Conservation (phyloP, 352 stramenopile genomes). For the Hyaloperonospora arabidopsidis region DNA sequence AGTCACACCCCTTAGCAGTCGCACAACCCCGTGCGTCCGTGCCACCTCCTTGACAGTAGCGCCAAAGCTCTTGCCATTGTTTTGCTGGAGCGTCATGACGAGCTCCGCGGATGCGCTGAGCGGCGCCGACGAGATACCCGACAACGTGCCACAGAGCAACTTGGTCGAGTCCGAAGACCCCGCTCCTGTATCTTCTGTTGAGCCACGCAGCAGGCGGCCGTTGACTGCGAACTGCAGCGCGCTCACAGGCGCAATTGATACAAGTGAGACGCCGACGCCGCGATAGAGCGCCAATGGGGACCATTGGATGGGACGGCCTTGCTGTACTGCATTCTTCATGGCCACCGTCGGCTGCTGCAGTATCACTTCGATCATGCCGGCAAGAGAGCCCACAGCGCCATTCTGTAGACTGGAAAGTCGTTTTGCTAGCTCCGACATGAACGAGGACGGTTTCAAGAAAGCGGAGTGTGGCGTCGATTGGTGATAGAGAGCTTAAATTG, state of each 20-base stretch:
- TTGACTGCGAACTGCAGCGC: slow-evolving; percentile 78
- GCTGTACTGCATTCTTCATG: slow-evolving; percentile 83
- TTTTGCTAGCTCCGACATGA: slow-evolving; percentile 46
- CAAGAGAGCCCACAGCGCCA: slow-evolving; percentile 64
- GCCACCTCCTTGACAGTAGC: slow-evolving; percentile 54
- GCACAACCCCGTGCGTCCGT: slow-evolving; percentile 32
- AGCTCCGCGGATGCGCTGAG: slow-evolving; percentile 70
- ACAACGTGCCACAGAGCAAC: slow-evolving; percentile 53
- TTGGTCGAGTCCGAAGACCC: slow-evolving; percentile 41
- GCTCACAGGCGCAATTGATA: slow-evolving; percentile 71
- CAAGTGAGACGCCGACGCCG: slow-evolving; percentile 66
- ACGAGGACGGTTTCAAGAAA: too few species aligned
- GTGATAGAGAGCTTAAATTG: too few species aligned
- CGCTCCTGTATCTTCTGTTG: slow-evolving; percentile 6
- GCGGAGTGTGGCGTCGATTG: too few species aligned
- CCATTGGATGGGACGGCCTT: slow-evolving; percentile 61
- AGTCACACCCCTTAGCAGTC: slow-evolving; percentile 54
- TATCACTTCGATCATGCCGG: slow-evolving; percentile 79
- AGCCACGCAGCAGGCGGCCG: slow-evolving; percentile 48
- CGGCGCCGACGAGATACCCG: slow-evolving; percentile 50
- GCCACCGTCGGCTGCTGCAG: slow-evolving; percentile 78
- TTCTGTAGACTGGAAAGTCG: slow-evolving; percentile 66
- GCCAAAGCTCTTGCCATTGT: slow-evolving; percentile 60
- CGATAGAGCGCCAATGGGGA: slow-evolving; percentile 57
- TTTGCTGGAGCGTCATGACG: slow-evolving; percentile 84